These are phyloP conservation scores for Pisolithus thermaeus DNA, from an alignment of 1,284 basidiomycete species.

Conservation along the genomic window DNA sequence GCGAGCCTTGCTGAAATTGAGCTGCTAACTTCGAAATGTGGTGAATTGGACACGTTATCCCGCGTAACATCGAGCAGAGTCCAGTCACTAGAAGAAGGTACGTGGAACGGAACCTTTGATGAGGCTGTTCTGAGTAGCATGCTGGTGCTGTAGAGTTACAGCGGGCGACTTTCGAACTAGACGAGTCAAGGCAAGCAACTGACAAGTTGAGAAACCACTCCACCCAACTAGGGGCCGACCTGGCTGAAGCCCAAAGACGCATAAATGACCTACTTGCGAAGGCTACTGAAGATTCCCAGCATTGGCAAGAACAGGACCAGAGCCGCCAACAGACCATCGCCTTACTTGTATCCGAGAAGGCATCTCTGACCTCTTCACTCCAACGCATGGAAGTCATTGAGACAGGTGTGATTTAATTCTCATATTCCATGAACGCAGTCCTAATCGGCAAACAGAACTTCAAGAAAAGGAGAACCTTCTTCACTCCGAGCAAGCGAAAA, in stretches of 20 bases:
- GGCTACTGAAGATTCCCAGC: constrained; percentile 10
- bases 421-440: background rate
- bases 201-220: constrained; percentile 7
- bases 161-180: constrained; percentile 15
- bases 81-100: constrained; percentile 16
- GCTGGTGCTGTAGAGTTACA: constrained; percentile 13
- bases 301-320: constrained; percentile 32
- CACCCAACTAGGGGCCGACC: constrained; percentile 18
- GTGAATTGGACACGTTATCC: constrained; percentile 11
- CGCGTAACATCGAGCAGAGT: constrained; percentile 7
- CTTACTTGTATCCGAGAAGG: constrained; percentile 65
- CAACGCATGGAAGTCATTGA: constrained; percentile 47
- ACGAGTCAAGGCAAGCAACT: constrained; percentile 10
- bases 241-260: constrained; percentile 14
- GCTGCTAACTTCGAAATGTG: constrained; percentile 9
- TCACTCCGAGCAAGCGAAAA: constrained; percentile 37
- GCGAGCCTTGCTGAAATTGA: constrained; percentile 13
- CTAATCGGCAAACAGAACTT: constrained; percentile 34
- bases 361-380: constrained; percentile 47
- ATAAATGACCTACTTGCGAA: constrained; percentile 15
- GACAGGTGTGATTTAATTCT: constrained; percentile 34
- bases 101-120: constrained; percentile 3
- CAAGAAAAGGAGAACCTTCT: constrained; percentile 41
- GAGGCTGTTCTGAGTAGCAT: constrained; percentile 4
- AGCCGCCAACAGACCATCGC: constrained; percentile 63